Evolutionary conservation across 495 filamentous ascomycete species (phyloP).

Genomic region (Annulohypoxylon moriforme): DNA sequence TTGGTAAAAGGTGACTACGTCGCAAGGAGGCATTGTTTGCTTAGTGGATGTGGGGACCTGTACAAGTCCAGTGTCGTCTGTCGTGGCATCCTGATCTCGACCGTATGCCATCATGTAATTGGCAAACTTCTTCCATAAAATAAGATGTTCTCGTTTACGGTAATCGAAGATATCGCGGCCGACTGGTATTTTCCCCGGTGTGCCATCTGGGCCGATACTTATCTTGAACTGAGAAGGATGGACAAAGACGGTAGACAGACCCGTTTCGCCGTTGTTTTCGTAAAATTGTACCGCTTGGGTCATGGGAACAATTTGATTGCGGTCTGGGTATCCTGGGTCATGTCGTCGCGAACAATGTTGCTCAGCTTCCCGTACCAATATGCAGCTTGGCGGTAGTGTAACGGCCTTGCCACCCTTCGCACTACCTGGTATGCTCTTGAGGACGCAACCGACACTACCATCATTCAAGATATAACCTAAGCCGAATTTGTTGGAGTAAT

Average conservation of each 20-base stretch:
- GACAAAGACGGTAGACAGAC: constrained; percentile 72
- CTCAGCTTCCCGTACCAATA: constrained; percentile 75
- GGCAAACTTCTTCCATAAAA: constrained; percentile 90
- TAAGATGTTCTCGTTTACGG: constrained; percentile 76
- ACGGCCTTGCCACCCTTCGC: constrained; percentile 61
- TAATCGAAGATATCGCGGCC: constrained; percentile 70
- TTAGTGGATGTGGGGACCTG: constrained; percentile 62
- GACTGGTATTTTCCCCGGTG: constrained; percentile 62
- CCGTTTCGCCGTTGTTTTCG: constrained; percentile 75
- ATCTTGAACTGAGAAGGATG: constrained; percentile 69
- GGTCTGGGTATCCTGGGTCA: constrained; percentile 65
- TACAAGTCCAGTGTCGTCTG: constrained; percentile 56
- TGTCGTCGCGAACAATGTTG: constrained; percentile 67
- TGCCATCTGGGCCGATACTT: constrained; percentile 61
- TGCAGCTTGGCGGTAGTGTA: constrained; percentile 69
- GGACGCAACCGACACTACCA: constrained; percentile 84
- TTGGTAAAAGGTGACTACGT: constrained; percentile 89
- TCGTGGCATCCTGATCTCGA: constrained; percentile 60
- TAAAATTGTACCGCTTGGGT: constrained; percentile 78
- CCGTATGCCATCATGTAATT: constrained; percentile 86
- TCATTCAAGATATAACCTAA: constrained; percentile 87
- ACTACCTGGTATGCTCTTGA: constrained; percentile 64
- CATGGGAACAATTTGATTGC: constrained; percentile 74
- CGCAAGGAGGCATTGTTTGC: constrained; percentile 58
- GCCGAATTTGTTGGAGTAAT: constrained; percentile 91